Evolutionary conservation across 495 filamentous ascomycete genomes (phyloP).

Genomic region (Xylaria cubensis): DNA sequence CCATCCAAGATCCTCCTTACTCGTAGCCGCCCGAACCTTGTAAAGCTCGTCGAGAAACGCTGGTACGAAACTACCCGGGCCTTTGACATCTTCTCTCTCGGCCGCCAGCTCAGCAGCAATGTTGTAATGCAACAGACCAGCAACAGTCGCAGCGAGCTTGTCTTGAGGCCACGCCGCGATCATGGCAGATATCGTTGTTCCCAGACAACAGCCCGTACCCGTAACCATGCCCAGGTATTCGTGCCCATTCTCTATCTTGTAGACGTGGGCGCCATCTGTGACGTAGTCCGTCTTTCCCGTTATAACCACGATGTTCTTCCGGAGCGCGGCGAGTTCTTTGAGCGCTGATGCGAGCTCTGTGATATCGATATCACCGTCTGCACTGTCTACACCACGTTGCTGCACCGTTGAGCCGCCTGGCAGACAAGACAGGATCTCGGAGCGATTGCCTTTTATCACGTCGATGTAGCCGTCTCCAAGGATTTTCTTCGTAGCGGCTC

Average conservation of each 20-base stretch:
- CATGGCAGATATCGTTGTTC: conserved; percentile 78
- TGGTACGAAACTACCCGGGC: conserved; percentile 88
- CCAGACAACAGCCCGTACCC: conserved; percentile 86
- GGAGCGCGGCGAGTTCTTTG: conserved; percentile 66
- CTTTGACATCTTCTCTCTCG: conserved; percentile 64
- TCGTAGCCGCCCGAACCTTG: conserved; percentile 56
- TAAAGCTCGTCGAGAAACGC: conserved; percentile 79
- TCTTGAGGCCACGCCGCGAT: conserved; percentile 66
- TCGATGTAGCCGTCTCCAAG: conserved; percentile 77
- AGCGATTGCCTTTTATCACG: conserved; percentile 94
- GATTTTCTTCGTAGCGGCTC: conserved; percentile 73
- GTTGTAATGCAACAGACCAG: conserved; percentile 80
- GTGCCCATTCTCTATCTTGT: conserved; percentile 78
- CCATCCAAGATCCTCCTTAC: conserved; percentile 59
- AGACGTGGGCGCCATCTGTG: conserved; percentile 72
- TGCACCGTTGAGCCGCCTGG: conserved; percentile 59
- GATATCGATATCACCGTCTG: conserved; percentile 59
- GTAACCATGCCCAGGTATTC: conserved; percentile 79
- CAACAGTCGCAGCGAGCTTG: conserved; percentile 68
- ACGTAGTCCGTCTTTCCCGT: conserved; percentile 82
- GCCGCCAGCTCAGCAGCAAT: conserved; percentile 83
- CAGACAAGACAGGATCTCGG: conserved; percentile 83
- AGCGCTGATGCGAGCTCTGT: conserved; percentile 67
- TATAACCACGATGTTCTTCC: conserved; percentile 81
- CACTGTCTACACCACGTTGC: conserved; percentile 90